These are phyloP conservation scores for Cladosporium sphaerospermum DNA, from an alignment of 2,329 filamentous ascomycete genomes.

Conservation along the genomic window DNA sequence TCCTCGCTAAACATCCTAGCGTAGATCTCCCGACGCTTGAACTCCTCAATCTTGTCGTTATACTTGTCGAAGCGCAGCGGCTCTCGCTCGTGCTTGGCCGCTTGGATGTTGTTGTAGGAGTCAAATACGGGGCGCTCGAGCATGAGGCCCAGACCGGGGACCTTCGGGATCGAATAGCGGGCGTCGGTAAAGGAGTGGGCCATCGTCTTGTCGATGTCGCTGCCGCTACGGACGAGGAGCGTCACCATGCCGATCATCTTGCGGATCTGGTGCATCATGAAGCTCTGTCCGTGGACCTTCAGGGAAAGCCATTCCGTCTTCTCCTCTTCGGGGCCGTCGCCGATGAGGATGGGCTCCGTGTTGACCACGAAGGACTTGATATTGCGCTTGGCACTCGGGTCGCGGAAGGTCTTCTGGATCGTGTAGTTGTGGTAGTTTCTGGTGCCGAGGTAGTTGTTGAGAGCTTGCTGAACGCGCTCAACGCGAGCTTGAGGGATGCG, in stretches of 20 bases:
- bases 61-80: conserved; percentile 73
- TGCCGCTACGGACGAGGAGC: conserved; percentile 76
- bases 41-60: conserved; percentile 72
- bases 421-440: conserved; percentile 98
- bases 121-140: conserved; percentile 90
- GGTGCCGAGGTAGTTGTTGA: conserved; percentile 74
- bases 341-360: conserved; percentile 48
- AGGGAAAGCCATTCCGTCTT: conserved; percentile 93
- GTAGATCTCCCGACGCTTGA: conserved; percentile 91
- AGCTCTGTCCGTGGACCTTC: conserved; percentile 94
- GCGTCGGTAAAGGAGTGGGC: conserved; percentile 63
- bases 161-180: conserved; percentile 86
- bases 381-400: conserved; percentile 78
- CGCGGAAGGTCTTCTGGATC: conserved; percentile 72
- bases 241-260: conserved; percentile 97
- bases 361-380: conserved; percentile 90
- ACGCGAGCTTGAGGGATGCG: conserved; percentile 69
- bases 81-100: conserved; percentile 56
- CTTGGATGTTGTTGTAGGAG: conserved; percentile 72
- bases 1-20: conserved; percentile 85
- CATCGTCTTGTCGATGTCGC: conserved; percentile 61
- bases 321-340: conserved; percentile 25
- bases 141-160: conserved; percentile 78
- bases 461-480: conserved; percentile 65
- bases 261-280: conserved; percentile 99